Evolutionary conservation across 371 early-diverging fungal genomes (phyloP), one percentile per base, ranked within the genome.

Genomic region (Rhizopus microsporus): DNA sequence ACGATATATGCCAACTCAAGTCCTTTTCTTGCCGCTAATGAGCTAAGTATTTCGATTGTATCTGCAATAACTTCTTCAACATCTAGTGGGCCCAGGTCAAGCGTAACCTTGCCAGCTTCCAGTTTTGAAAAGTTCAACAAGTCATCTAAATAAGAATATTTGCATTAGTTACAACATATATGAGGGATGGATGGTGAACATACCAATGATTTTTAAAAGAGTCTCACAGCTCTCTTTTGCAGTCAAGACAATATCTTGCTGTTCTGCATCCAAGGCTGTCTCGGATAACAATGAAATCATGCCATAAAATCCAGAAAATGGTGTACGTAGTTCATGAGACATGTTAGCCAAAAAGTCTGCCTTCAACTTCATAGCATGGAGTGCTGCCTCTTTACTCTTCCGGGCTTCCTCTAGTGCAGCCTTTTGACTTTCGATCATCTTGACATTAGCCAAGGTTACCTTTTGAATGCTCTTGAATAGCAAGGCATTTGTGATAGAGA

Each of bases 251-350:
- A 80, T 79, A 54, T 84, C 85, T 31, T 71, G 66, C 31, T 84
- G 83, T 46, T 84, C 83, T n/a, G 74, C 78, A 62, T 83, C 78
- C 49, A 85, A 49, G 1, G 59, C 57, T 3, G 85, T 83, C 65
- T 83, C 83, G 13, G 81, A 77, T 10, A 85, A 52, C 2, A 85
- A 59, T 0, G 82, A 79, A 42, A 85, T 69, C 85, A 85, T 85
- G 39, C 83, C 85, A 49, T 83, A 82, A 53, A 85, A 85, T 39
- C 85, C 85, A 50, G 82, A 80, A 52, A 85, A 85, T 2, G 85
- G 85, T 9, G 80, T 80, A 7, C 77, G 75, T 33, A 80, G 57
- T 51, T 85, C 85, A 54, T 85, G 85, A 4, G 85, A 84, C 80
- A 84, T 84, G 50, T 82, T 84, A 51, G 85, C 85, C 64, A 84